Percentiles rank a stretch among this genome's conserved stretches.
phyloP scores from a whole-genome alignment of 208 protist genomes.

The Trypanosoma vivax region DNA sequence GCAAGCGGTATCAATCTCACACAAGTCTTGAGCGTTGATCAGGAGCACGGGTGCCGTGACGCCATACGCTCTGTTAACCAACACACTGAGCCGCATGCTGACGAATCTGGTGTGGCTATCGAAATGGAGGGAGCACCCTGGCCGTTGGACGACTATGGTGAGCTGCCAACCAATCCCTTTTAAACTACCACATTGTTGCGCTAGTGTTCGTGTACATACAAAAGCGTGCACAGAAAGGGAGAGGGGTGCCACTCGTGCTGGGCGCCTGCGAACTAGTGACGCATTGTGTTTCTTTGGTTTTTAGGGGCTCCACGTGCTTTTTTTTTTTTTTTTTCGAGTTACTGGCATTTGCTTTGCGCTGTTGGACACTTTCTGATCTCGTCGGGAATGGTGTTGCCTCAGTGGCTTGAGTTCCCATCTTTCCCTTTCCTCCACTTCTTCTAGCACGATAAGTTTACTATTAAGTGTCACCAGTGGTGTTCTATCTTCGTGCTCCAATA shows the following conservation, averaged over 20 bases:
- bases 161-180: background rate
- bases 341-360: too few species aligned
- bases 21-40: background rate
- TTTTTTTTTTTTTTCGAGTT: conserved; percentile 13
- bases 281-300: background rate
- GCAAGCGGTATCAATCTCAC: background rate
- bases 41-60: background rate
- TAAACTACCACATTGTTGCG: background rate
- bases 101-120: background rate
- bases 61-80: background rate
- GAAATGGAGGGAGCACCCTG: background rate
- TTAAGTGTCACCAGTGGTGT: too few species aligned
- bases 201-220: background rate
- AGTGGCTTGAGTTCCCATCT: too few species aligned
- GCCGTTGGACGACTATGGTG: conserved; percentile 8
- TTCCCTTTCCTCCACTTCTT: too few species aligned
- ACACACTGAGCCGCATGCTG: background rate
- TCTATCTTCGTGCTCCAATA: too few species aligned
- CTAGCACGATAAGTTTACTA: too few species aligned
- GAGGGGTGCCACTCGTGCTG: too few species aligned
- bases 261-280: conserved; percentile 9
- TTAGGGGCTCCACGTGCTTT: background rate
- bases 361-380: too few species aligned
- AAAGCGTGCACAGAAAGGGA: background rate
- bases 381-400: too few species aligned